Percentiles rank a stretch among this genome's conserved stretches.
phyloP scores from a whole-genome alignment of 2,329 filamentous ascomycete genomes.

The Clarireedia paspali region DNA sequence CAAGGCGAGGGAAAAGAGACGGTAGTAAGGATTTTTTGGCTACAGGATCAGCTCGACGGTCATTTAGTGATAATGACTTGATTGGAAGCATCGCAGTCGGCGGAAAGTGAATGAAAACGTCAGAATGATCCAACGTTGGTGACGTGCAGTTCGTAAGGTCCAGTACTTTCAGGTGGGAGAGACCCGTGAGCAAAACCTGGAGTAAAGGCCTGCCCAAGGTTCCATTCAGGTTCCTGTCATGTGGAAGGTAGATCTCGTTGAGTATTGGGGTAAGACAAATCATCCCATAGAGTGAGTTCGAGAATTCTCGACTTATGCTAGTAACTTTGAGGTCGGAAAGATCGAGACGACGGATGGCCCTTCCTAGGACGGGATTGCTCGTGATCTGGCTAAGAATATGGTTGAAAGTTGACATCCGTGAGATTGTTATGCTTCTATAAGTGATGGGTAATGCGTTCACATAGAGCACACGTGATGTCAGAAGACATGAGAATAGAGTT shows the following conservation, averaged over 20 bases:
- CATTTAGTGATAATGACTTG: constrained; percentile 4
- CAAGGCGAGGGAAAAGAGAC: constrained; percentile 2
- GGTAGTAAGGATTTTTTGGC: background rate
- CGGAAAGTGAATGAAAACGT: background rate
- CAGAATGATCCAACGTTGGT: background rate
- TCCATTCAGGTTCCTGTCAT: constrained; percentile 33
- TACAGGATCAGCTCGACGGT: background rate
- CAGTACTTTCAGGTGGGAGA: constrained; percentile 2
- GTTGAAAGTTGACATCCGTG: constrained; percentile 71
- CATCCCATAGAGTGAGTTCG: background rate
- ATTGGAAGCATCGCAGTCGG: background rate
- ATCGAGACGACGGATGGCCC: constrained; percentile 66
- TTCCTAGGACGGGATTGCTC: constrained; percentile 58
- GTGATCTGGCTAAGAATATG: constrained; percentile 50
- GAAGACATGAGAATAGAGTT: constrained; percentile 63
- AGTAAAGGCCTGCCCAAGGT: constrained; percentile 30
- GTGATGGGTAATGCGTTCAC: constrained; percentile 63
- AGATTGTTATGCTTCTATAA: constrained; percentile 71
- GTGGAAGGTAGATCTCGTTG: constrained; percentile 59
- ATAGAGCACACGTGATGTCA: constrained; percentile 63
- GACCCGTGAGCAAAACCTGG: constrained; percentile 31
- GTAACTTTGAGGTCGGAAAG: constrained; percentile 2
- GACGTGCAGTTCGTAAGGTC: constrained; percentile 8
- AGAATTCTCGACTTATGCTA: background rate
- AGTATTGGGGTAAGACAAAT: constrained; percentile 35